Percentiles rank a stretch among this genome's conserved stretches.
These are phyloP conservation scores for Verticillium nubilum DNA, from an alignment of 2,329 filamentous ascomycete genomes.

Conservation along the genomic window DNA sequence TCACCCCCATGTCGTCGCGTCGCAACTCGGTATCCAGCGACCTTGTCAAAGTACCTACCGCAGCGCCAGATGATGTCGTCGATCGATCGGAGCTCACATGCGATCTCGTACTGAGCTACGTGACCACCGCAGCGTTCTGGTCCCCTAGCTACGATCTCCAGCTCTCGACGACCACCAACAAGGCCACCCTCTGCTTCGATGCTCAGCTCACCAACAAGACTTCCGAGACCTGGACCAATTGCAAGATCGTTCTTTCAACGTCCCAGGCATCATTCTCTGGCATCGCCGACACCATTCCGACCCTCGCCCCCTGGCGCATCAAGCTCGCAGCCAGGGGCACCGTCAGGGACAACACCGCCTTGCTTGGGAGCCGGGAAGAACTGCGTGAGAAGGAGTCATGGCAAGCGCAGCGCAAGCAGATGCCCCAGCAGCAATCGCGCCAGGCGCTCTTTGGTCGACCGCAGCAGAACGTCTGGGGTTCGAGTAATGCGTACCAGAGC, in stretches of 20 bases:
- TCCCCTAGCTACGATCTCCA: conserved; percentile 56
- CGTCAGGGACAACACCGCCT: conserved; percentile 14
- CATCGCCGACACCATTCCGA: conserved; percentile 49
- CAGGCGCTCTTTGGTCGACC: conserved; percentile 4
- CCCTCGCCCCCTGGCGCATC: conserved; percentile 51
- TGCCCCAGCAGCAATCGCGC: conserved; percentile 18
- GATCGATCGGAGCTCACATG: conserved; percentile 37
- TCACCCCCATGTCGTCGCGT: conserved; percentile 40
- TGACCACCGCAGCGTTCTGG: conserved; percentile 55
- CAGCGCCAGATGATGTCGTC: conserved; percentile 36
- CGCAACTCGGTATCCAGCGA: conserved; percentile 48
- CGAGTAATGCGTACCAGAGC: not conserved
- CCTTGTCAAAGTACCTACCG: conserved; percentile 31
- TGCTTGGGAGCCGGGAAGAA: conserved; percentile 34
- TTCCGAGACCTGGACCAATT: conserved; percentile 58
- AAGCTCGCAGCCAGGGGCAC: conserved; percentile 31
- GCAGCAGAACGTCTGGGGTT: not conserved
- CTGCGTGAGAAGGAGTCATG: conserved; percentile 22
- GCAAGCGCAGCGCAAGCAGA: conserved; percentile 16
- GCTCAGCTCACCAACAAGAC: conserved; percentile 58
- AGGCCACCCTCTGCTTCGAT: conserved; percentile 53
- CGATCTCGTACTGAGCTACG: conserved; percentile 51
- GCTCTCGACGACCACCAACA: conserved; percentile 49
- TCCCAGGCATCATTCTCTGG: conserved; percentile 55
- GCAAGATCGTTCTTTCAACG: conserved; percentile 56